Evolutionary conservation across 192 early-diverging fungal genomes (phyloP).

Genomic region (Linderina pennispora): DNA sequence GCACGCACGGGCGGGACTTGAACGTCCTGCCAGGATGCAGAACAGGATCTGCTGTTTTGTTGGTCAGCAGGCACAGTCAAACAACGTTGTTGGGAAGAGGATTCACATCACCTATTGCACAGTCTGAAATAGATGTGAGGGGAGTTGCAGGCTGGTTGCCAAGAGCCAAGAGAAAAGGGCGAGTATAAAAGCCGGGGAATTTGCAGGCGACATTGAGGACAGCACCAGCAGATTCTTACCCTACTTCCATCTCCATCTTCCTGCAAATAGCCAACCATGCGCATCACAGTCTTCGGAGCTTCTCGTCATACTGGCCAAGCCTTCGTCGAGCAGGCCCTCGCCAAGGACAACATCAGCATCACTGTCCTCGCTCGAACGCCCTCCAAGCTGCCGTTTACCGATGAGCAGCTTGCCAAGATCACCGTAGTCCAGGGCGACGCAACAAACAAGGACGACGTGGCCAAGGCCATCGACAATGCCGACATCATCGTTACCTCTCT

Average conservation of each 20-base stretch:
- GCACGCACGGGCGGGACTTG: no score
- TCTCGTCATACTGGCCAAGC: conserved; percentile 30
- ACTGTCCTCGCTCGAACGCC: conserved; percentile 35
- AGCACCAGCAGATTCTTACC: not conserved
- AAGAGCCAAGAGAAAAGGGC: no score
- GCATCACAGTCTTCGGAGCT: conserved; percentile 25
- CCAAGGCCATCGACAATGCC: conserved; percentile 21
- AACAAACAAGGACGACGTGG: conserved; percentile 16
- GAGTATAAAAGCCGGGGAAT: no score
- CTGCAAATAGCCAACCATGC: conserved; percentile 20
- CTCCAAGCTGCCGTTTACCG: conserved; percentile 29
- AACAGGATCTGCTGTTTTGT: no score
- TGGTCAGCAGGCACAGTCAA: no score
- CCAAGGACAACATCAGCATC: conserved; percentile 7
- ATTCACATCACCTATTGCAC: no score
- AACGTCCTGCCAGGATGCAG: no score
- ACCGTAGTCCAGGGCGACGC: conserved; percentile 42
- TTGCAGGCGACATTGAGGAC: no score
- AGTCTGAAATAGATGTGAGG: no score
- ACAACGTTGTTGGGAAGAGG: no score
- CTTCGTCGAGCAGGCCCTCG: conserved; percentile 32
- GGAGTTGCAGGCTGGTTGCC: no score
- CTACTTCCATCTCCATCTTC: not conserved
- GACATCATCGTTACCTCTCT: conserved; percentile 35
- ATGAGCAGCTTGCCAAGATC: conserved; percentile 26